phyloP scores from a whole-genome alignment of 805 yeast species.

The Sugiyamaella boreocaroliniensis region DNA sequence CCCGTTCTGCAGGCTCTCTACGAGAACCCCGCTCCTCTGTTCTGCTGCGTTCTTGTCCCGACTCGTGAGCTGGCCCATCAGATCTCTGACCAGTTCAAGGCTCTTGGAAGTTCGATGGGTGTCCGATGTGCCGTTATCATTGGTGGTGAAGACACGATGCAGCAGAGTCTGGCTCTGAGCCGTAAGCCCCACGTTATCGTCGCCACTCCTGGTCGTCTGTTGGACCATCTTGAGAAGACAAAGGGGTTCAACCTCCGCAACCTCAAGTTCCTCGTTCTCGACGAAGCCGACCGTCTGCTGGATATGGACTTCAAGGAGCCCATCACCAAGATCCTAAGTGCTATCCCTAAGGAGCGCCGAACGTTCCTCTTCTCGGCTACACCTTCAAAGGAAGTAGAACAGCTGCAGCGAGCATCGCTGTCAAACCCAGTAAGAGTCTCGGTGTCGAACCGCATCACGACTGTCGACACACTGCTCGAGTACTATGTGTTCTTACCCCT shows the following conservation, averaged over 20 bases:
- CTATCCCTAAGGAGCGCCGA: conserved; percentile 73
- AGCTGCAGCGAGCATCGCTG: conserved; percentile 87
- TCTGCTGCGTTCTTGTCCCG: conserved; percentile 81
- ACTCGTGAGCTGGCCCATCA: conserved; percentile 49
- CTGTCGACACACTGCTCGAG: conserved; percentile 91
- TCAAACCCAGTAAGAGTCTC: conserved; percentile 85
- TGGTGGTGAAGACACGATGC: conserved; percentile 99
- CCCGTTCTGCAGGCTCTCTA: conserved; percentile 89
- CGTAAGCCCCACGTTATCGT: conserved; percentile 90
- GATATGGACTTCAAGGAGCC: conserved; percentile 98
- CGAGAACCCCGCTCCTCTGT: conserved; percentile 82
- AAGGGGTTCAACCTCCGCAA: conserved; percentile 79
- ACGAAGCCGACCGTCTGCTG: conserved; percentile 91
- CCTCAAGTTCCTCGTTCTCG: conserved; percentile 81
- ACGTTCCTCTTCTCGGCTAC: conserved; percentile 93
- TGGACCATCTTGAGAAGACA: conserved; percentile 91
- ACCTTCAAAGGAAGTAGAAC: conserved; percentile 91
- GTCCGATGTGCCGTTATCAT: conserved; percentile 82
- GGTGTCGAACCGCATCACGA: conserved; percentile 79
- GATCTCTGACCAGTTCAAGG: conserved; percentile 91
- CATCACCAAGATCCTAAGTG: conserved; percentile 72
- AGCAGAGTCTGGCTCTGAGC: conserved; percentile 89
- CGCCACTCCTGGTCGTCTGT: conserved; percentile 82
- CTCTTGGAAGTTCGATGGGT: conserved; percentile 88
- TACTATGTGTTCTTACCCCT: conserved; percentile 85